These are phyloP conservation scores for Penicillium odoratum DNA, from an alignment of 495 filamentous ascomycete species.

Conservation along the genomic window DNA sequence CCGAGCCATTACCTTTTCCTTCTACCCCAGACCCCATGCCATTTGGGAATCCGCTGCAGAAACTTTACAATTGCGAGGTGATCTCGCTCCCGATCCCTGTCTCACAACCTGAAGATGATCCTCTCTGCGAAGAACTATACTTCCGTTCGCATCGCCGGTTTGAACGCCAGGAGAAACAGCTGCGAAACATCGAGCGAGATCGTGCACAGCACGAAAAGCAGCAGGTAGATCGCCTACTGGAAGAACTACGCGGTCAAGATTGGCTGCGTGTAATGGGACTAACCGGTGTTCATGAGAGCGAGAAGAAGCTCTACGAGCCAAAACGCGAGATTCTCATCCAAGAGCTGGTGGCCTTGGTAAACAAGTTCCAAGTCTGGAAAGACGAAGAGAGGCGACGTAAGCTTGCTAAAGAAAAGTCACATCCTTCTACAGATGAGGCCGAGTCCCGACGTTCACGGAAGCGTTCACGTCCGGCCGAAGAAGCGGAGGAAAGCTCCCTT, in stretches of 20 bases:
- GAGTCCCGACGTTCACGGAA: conserved; percentile 27
- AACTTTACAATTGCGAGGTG: conserved; percentile 36
- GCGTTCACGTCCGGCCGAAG: conserved; percentile 21
- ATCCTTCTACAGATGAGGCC: conserved; percentile 27
- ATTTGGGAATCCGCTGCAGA: conserved; percentile 44
- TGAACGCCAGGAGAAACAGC: conserved; percentile 86
- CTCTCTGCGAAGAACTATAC: conserved; percentile 67
- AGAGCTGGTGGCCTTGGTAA: conserved; percentile 74
- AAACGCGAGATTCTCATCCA: conserved; percentile 80
- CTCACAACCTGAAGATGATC: conserved; percentile 46
- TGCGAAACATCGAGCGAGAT: conserved; percentile 91
- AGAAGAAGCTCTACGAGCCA: conserved; percentile 81
- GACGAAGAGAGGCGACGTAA: conserved; percentile 86
- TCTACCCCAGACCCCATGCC: conserved; percentile 25
- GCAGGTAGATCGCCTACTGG: conserved; percentile 80
- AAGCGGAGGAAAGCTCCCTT: conserved; percentile 20
- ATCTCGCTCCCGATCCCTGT: conserved; percentile 27
- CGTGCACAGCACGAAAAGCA: conserved; percentile 89
- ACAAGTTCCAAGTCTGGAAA: conserved; percentile 85
- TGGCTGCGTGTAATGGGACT: conserved; percentile 96
- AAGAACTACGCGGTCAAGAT: conserved; percentile 84
- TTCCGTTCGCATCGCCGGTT: conserved; percentile 71
- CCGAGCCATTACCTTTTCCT: conserved; percentile 28
- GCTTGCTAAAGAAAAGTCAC: conserved; percentile 61
- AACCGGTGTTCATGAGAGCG: conserved; percentile 75